phyloP scores from a whole-genome alignment of 2,329 filamentous ascomycete species.

The Xylaria sp. region DNA sequence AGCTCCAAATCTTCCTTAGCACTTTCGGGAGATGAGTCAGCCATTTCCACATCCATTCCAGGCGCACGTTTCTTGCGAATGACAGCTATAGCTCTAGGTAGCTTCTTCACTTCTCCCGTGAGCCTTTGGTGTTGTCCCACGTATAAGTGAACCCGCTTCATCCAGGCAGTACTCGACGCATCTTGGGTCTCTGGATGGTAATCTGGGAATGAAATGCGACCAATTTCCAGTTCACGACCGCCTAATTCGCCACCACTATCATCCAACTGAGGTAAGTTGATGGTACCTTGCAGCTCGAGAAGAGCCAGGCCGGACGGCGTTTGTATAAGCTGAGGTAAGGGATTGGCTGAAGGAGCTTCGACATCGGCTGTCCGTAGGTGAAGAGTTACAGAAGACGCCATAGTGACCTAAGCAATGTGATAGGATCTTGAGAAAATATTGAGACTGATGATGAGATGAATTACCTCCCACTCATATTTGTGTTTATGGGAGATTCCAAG shows the following conservation, averaged over 20 bases:
- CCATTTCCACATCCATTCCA: slow-evolving; percentile 60
- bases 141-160: slow-evolving; percentile 89
- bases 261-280: slow-evolving; percentile 73
- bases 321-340: slow-evolving; percentile 84
- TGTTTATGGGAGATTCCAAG: neutral
- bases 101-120: slow-evolving; percentile 88
- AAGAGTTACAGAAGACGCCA: slow-evolving; percentile 54
- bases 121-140: slow-evolving; percentile 90
- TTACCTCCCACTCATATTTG: neutral
- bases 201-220: slow-evolving; percentile 81
- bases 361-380: slow-evolving; percentile 52
- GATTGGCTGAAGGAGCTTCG: slow-evolving; percentile 52
- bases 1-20: slow-evolving; percentile 75
- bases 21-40: slow-evolving; percentile 48
- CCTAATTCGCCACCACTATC: slow-evolving; percentile 50
- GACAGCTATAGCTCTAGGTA: slow-evolving; percentile 82
- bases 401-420: slow-evolving; percentile 27
- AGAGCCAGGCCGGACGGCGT: slow-evolving; percentile 91
- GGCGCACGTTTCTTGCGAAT: slow-evolving; percentile 66
- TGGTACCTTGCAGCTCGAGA: slow-evolving; percentile 90
- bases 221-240: slow-evolving; percentile 65
- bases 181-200: slow-evolving; percentile 66
- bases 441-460: neutral
- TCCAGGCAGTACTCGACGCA: slow-evolving; percentile 75
- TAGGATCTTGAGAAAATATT: no score